Evolutionary conservation across 208 protist genomes (phyloP), one percentile per base, ranked within the genome.

Genomic region (Trypanosoma scelopori): DNA sequence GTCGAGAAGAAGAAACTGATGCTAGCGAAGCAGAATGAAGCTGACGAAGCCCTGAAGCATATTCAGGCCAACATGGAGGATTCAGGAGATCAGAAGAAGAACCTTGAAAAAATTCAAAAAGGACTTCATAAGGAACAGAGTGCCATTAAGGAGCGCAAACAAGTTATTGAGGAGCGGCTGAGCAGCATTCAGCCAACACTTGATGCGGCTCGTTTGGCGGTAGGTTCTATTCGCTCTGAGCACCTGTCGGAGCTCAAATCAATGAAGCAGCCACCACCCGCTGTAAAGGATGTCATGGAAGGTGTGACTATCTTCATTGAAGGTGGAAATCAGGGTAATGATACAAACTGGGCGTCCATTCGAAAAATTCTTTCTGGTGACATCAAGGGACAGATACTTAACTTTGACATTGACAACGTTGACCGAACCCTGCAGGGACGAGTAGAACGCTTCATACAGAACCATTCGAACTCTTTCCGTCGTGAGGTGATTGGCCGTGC

Each of bases 61-160:
- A 99, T 99, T 78, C 91, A 97, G 65, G 78, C 75, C 23, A 97
- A 94, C 55, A 99, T 99, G 97, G 86, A 97, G 67, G 78, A 95
- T 55, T 94, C 97, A 0, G 75, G 84, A 11, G 83, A 97, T 53
- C 92, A 98, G 69, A 96, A 98, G 69, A 83, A 81, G 35, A 87
- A 97, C 61, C 97, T 98, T 55, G 89, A 98, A 82, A 91, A 86
- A 63, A 87, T 99, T 27, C 82, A 97, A 60, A 89, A 85, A 37
- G 83, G 87, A 13, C 78, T 99, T 1, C 86, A 80, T 49, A 92
- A 95, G 74, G 97, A 99, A 70, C 94, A 98, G 68, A 65, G 71
- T 9, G 82, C 82, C 11, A 87, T 98, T 62, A 75, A 85, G 57
- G 68, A 91, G 48, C 72, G 87, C 35, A 98, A 98, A 78, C 66